These are phyloP conservation scores for Naganishia vaughanmartiniae DNA, from an alignment of 768 basidiomycete species.

Conservation along the genomic window DNA sequence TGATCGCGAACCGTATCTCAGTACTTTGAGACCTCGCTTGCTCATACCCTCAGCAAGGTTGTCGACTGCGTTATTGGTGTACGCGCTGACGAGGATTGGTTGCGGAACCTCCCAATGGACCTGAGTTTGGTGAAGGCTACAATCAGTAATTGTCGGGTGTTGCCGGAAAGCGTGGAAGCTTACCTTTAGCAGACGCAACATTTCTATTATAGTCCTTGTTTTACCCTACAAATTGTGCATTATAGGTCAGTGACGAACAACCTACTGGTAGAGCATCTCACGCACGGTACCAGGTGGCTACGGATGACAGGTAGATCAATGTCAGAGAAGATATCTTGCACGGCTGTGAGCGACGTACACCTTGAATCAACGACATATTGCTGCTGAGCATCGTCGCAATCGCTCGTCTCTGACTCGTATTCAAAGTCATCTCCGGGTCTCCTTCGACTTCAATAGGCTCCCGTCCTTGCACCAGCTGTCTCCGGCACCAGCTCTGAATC, in stretches of 20 bases:
- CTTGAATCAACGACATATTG: constrained; percentile 76
- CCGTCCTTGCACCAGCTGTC: constrained; percentile 59
- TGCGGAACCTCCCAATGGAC: constrained; percentile 74
- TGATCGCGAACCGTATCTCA: constrained; percentile 70
- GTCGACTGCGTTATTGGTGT: constrained; percentile 89
- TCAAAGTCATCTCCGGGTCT: constrained; percentile 72
- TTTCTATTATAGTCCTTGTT: constrained; percentile 85
- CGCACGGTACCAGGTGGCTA: constrained; percentile 42
- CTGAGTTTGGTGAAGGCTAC: constrained; percentile 52
- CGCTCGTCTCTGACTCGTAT: constrained; percentile 73
- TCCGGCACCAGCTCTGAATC: constrained; percentile 75
- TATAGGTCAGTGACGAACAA: constrained; percentile 19
- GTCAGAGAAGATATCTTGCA: constrained; percentile 25
- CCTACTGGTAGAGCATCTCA: neutral
- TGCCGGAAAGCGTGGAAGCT: neutral
- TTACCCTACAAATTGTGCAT: constrained; percentile 64
- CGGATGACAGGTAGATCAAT: neutral
- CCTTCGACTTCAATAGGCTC: constrained; percentile 67
- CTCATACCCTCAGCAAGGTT: constrained; percentile 73
- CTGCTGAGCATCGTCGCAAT: constrained; percentile 83
- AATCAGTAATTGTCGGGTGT: neutral
- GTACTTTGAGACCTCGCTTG: constrained; percentile 58
- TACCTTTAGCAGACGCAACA: constrained; percentile 75
- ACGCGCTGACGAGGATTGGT: constrained; percentile 86
- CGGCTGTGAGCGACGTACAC: constrained; percentile 58